Base-by-base conservation (phyloP, 2,329 filamentous ascomycete species). In the Claviceps purpurea region DNA sequence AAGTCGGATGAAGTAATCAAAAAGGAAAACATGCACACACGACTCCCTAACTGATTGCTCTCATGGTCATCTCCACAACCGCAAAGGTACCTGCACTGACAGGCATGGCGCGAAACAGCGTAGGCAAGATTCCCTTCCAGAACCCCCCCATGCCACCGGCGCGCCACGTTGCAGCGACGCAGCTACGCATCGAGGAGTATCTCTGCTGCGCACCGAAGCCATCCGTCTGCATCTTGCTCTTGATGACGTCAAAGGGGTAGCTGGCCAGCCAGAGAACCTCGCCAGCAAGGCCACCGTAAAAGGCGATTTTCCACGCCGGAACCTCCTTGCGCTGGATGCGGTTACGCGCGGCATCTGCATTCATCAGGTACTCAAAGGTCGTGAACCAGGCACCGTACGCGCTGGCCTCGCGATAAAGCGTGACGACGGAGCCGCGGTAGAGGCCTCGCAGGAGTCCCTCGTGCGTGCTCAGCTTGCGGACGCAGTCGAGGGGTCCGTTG, bases 151-250 rank as follows among this genome's bases (percentile, higher is more conserved):
- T 63, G 1, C 93, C 93, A 70, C 94, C 89, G 5, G 71, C 74
- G 55, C 77, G 77, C 73, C 79, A 95, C 2, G 85, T 94, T 75
- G 95, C 82, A 54, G 75, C 78, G 69, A 97, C 94, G 72, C 88
- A 94, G 70, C 94, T 87, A 50, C 84, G 79, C 91, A 96, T 96
- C 52, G 74, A 84, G 66, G 73, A 79, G 71, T 86, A 98, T 65
- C 77, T 77, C 73, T 84, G 82, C 56, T 78, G 71, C 48, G 67
- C 56, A 4, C 87, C 89, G 65, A 96, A 93, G 0, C 87, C 90
- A 70, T 98, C 93, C 54, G 85, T 95, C 78, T 98, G 93, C 91
- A 97, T 96, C 80, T 95, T 97, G 71, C 89, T 95, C 85, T 98
- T 98, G 70, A 98, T 72, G 30, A 98, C 91, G 70, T 98, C 93